Evolutionary conservation across 192 early-diverging fungal species (phyloP).

Genomic region (Backusella tuberculispora): DNA sequence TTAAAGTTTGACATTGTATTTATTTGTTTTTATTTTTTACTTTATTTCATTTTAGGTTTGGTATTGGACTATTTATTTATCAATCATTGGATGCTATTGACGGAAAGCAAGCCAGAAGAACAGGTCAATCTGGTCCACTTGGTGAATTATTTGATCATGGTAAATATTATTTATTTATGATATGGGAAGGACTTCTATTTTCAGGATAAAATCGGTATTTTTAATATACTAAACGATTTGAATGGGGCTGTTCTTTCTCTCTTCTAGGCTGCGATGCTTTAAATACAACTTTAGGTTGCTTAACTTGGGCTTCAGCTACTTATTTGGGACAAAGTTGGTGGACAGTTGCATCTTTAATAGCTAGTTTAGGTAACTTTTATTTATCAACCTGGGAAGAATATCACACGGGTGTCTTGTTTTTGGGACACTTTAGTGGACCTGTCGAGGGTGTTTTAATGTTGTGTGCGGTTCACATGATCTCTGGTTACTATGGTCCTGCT

Average conservation of each 20-base stretch:
- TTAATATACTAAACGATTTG: neutral
- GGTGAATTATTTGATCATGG: constrained; percentile 98
- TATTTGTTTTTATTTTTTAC: neutral
- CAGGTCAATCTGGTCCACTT: constrained; percentile 83
- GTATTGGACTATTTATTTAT: constrained; percentile 84
- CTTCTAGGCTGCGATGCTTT: constrained; percentile 61
- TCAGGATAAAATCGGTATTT: neutral
- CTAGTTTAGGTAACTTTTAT: constrained; percentile 71
- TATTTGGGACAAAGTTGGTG: constrained; percentile 76
- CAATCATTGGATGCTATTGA: constrained; percentile 93
- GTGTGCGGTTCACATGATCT: constrained; percentile 60
- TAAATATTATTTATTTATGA: constrained; percentile 35
- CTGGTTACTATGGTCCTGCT: constrained; percentile 51
- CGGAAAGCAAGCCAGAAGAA: constrained; percentile 93
- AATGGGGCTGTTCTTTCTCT: neutral
- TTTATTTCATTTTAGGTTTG: constrained; percentile 49
- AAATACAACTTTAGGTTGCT: constrained; percentile 61
- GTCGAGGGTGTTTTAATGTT: constrained; percentile 88
- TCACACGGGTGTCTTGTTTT: constrained; percentile 84
- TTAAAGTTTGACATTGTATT: constrained; percentile 14
- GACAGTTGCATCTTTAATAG: constrained; percentile 48
- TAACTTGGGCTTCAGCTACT: constrained; percentile 64
- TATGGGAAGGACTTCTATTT: neutral
- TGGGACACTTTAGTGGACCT: constrained; percentile 85
- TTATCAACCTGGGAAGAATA: constrained; percentile 95